Evolutionary conservation across 1,139 yeast species (phyloP).

Genomic region (Arxiozyma slooffiae): DNA sequence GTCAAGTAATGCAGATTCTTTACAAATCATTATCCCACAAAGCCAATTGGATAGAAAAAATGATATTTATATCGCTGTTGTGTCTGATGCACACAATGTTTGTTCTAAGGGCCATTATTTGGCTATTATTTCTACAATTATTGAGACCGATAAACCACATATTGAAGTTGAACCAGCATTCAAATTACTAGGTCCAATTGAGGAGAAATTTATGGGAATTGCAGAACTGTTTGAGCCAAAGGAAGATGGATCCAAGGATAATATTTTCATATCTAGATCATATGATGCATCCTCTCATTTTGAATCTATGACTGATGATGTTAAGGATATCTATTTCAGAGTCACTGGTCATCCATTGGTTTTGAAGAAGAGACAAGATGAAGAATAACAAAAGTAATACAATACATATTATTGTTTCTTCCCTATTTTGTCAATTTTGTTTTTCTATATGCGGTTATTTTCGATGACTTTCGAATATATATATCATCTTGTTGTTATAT

Average conservation of each 20-base stretch:
- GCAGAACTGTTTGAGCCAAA: conserved; percentile 85
- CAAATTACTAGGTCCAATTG: conserved; percentile 67
- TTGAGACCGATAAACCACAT: conserved; percentile 91
- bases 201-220: conserved; percentile 89
- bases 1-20: conserved; percentile 75
- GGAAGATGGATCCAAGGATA: conserved; percentile 71
- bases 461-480: no score
- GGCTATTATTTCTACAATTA: conserved; percentile 89
- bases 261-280: conserved; percentile 74
- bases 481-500: no score
- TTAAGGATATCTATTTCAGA: conserved; percentile 84
- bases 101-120: conserved; percentile 82
- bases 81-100: conserved; percentile 85
- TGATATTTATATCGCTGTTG: conserved; percentile 87
- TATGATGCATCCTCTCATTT: conserved; percentile 95
- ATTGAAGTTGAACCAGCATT: conserved; percentile 90
- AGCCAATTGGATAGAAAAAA: conserved; percentile 88
- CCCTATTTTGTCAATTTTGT: neutral
- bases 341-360: conserved; percentile 88
- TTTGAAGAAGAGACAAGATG: conserved; percentile 55
- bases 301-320: conserved; percentile 93
- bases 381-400: neutral
- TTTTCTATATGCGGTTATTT: neutral
- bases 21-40: conserved; percentile 92
- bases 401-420: neutral